Conservation (phyloP, 2,329 filamentous ascomycete genomes). For the Stagonosporopsis cucurbitacearum region DNA sequence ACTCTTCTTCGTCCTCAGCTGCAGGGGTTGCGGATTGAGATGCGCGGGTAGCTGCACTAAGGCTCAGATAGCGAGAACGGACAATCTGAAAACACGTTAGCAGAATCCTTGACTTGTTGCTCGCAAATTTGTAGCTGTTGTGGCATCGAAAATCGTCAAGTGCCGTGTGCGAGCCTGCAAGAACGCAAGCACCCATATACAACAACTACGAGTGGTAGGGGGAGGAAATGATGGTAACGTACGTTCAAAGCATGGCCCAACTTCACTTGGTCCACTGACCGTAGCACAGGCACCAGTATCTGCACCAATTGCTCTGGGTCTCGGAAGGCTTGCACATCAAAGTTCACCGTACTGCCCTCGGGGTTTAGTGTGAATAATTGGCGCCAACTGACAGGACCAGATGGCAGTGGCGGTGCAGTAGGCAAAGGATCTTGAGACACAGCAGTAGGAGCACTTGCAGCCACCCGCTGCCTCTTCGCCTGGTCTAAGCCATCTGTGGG, state of each 20-base stretch:
- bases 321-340: constrained; percentile 83
- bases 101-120: neutral
- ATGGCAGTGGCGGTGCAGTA: constrained; percentile 72
- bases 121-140: neutral
- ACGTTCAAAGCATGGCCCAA: constrained; percentile 77
- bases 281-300: constrained; percentile 81
- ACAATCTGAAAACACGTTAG: constrained; percentile 41
- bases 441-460: constrained; percentile 54
- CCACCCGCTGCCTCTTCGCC: constrained; percentile 81
- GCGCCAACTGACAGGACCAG: constrained; percentile 78
- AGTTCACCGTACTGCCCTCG: constrained; percentile 75
- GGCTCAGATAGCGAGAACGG: constrained; percentile 50
- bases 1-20: constrained; percentile 79
- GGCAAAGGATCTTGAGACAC: constrained; percentile 40
- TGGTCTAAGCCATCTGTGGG: constrained; percentile 74
- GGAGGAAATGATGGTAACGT: constrained; percentile 45
- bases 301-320: constrained; percentile 73
- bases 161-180: neutral
- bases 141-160: neutral
- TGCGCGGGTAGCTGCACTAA: constrained; percentile 40
- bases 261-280: constrained; percentile 70
- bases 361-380: constrained; percentile 86
- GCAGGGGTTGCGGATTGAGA: constrained; percentile 38
- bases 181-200: neutral
- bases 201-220: neutral